phyloP scores from a whole-genome alignment of 2,329 filamentous ascomycete species.

The Salinomyces thailandicus region DNA sequence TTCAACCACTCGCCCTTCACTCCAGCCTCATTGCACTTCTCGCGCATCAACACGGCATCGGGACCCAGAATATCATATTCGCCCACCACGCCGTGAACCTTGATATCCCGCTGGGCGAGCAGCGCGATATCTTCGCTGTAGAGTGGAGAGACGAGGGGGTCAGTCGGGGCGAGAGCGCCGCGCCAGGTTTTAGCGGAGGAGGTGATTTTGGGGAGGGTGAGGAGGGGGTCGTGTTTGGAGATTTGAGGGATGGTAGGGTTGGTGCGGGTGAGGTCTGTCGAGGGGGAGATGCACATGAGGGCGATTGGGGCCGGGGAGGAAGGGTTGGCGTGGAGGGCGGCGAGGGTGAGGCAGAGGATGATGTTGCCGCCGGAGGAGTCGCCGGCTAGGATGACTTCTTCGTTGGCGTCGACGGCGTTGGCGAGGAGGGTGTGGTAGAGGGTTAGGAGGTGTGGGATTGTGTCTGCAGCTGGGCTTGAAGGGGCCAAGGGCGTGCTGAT shows the following conservation, averaged over 20 bases:
- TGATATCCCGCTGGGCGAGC: constrained; percentile 32
- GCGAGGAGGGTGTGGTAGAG: constrained; percentile 36
- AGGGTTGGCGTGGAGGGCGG: constrained; percentile 26
- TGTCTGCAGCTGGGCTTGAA: constrained; percentile 37
- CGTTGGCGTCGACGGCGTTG: constrained; percentile 28
- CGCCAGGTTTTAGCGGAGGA: constrained; percentile 35
- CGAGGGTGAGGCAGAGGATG: constrained; percentile 32
- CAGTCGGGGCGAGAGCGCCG: constrained; percentile 30
- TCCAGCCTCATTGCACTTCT: constrained; percentile 34
- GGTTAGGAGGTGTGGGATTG: constrained; percentile 39
- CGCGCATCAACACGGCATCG: constrained; percentile 40
- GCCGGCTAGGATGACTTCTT: constrained; percentile 41
- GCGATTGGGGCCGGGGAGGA: constrained; percentile 24
- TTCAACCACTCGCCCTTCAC: constrained; percentile 46
- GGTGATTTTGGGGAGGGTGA: constrained; percentile 34
- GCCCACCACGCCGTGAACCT: constrained; percentile 43
- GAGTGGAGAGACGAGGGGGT: constrained; percentile 41
- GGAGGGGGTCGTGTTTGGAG: constrained; percentile 36
- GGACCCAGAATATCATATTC: constrained; percentile 45
- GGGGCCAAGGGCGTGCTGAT: constrained; percentile 47
- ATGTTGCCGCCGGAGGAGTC: constrained; percentile 49
- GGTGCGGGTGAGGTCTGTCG: constrained; percentile 38
- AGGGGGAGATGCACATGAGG: constrained; percentile 39
- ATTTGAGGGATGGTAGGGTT: constrained; percentile 36
- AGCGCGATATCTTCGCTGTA: constrained; percentile 34